Evolutionary conservation across 2,329 filamentous ascomycete genomes (phyloP).

Genomic region (Coniochaeta ligniaria): DNA sequence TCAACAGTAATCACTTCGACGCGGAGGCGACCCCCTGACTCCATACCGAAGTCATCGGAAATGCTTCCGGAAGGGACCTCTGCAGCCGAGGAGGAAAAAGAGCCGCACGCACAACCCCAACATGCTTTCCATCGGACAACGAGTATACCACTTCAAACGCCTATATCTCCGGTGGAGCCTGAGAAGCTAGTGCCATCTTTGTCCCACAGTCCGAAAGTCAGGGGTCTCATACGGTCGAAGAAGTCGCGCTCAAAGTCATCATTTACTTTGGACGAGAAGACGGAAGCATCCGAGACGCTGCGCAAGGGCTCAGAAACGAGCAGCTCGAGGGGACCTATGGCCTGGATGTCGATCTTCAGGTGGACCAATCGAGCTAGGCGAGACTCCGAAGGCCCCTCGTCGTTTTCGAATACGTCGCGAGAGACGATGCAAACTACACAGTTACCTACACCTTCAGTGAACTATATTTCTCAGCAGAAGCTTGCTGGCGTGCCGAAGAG

Average conservation of each 20-base stretch:
- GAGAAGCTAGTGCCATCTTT: constrained; percentile 14
- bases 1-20: constrained; percentile 51
- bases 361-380: constrained; percentile 56
- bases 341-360: constrained; percentile 71
- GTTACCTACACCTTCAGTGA: constrained; percentile 26
- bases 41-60: not conserved
- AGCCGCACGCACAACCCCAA: constrained; percentile 23
- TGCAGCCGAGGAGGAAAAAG: constrained; percentile 5
- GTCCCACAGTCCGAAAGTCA: constrained; percentile 24
- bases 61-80: not conserved
- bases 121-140: constrained; percentile 41
- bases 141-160: constrained; percentile 31
- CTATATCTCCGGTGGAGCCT: constrained; percentile 8
- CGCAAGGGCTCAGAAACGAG: constrained; percentile 50
- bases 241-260: constrained; percentile 45
- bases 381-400: constrained; percentile 53
- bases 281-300: constrained; percentile 41
- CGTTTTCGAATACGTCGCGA: constrained; percentile 87
- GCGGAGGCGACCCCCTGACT: constrained; percentile 34
- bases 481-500: constrained; percentile 55
- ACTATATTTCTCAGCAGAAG: constrained; percentile 21
- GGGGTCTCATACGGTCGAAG: constrained; percentile 34
- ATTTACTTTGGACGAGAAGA: constrained; percentile 32
- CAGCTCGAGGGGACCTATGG: constrained; percentile 32
- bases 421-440: constrained; percentile 64